Conservation (phyloP, 192 early-diverging fungal species). For the Powellomyces hirtus region DNA sequence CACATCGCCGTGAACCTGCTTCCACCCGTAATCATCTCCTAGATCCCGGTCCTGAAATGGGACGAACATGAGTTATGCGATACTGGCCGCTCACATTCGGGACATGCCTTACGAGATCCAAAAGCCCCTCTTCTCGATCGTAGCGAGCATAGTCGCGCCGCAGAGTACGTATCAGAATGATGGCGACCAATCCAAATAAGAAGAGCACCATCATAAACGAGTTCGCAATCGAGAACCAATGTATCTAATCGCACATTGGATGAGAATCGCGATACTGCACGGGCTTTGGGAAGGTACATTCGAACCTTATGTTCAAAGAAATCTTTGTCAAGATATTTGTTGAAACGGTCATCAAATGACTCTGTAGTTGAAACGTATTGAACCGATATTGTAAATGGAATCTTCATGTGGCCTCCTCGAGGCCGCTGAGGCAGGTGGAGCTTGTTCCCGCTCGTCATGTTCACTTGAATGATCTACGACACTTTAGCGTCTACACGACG, state of each 20-base stretch:
- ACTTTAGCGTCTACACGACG: too few relatives aligned
- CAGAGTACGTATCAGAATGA: conserved; percentile 85
- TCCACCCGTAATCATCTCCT: conserved; percentile 97
- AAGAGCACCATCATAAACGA: conserved; percentile 91
- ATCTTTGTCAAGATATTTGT: conserved; percentile 73
- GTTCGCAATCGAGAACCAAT: conserved; percentile 95
- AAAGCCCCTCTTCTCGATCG: conserved; percentile 67
- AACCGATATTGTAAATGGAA: conserved; percentile 76
- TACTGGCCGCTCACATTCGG: too few relatives aligned
- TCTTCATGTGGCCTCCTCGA: conserved; percentile 16
- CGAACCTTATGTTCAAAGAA: conserved; percentile 84
- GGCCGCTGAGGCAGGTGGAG: neutral
- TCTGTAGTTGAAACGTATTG: conserved; percentile 53
- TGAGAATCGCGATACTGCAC: too few relatives aligned
- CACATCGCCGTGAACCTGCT: conserved; percentile 95
- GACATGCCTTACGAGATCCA: conserved; percentile 66
- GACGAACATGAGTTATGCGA: too few relatives aligned
- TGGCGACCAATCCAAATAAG: conserved; percentile 85
- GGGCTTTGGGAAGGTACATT: too few relatives aligned
- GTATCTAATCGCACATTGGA: too few relatives aligned
- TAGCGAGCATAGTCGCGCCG: conserved; percentile 93
- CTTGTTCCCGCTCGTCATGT: conserved; percentile 18
- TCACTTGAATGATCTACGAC: conserved; percentile 44
- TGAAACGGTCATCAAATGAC: conserved; percentile 76
- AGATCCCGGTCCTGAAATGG: conserved; percentile 60